Base-by-base conservation (phyloP, 2,329 filamentous ascomycete species). In the Aspergillus bombycis region DNA sequence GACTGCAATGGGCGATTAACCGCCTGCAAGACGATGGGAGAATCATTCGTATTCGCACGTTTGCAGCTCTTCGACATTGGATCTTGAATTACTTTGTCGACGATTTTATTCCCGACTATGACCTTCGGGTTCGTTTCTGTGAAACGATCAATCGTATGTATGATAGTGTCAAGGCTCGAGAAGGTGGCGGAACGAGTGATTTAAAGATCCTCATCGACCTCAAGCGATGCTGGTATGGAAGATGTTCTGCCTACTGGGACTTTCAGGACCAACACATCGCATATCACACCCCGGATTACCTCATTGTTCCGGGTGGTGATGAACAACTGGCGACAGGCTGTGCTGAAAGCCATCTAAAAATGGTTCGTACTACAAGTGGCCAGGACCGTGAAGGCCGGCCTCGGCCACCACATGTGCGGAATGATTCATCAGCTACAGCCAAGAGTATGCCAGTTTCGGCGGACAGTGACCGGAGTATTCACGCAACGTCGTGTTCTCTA, bases 41-140 rank as follows among this genome's bases (percentile, higher is more conserved):
- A 74, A 92, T 99, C 58, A 95, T 97, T n/a, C 88, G 94, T 57
- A 96, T 99, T 19, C 88, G 95, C 48, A 96, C 94, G 0, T 99
- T 98, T 80, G 95, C 97, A 30, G 95, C 95, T 9, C 84, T 98
- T 52, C 89, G 95, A 62, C 95, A 99, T 78, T 99, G 95, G 95
- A 94, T 98, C 62, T 80, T 99, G 66, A 99, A 99, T 77, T 99
- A 99, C 78, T 99, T 98, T 70, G 85, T 92, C 61, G 95, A 99
- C 74, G 95, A 99, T 75, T 99, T 97, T 75, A 87, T 96, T 46
- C 79, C 90, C 28, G 88, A 94, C 74, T 89, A 90, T 73, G 82
- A 86, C 52, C 82, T 98, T 36, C 89, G 94, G 10, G 82, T 86
- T 6, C 86, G 87, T 19, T 97, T 97, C 74, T 97, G 94, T 78